phyloP scores from a whole-genome alignment of 768 basidiomycete genomes.

The Podaxis sp. region DNA sequence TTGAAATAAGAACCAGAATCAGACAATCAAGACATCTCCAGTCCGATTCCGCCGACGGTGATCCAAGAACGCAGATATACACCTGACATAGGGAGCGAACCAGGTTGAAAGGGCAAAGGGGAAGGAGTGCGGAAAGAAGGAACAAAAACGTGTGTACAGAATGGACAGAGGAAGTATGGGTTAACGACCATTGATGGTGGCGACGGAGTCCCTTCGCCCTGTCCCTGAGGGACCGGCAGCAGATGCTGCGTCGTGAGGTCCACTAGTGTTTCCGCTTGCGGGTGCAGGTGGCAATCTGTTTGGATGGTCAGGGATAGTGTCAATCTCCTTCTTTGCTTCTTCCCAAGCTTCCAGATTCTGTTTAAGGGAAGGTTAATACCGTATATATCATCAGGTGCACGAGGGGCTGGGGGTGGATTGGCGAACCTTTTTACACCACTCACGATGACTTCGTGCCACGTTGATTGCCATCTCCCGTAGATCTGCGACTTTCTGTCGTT shows the following conservation, averaged over 20 bases:
- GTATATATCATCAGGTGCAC: background rate
- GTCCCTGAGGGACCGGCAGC: conserved; percentile 27
- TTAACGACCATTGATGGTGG: conserved; percentile 65
- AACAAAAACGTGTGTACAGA: background rate
- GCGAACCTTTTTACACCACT: conserved; percentile 93
- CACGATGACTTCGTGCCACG: conserved; percentile 86
- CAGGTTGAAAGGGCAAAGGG: background rate
- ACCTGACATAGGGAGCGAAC: background rate
- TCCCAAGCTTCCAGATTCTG: conserved; percentile 98
- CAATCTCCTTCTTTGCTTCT: conserved; percentile 89
- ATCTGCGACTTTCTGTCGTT: conserved; percentile 98
- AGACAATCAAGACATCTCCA: background rate
- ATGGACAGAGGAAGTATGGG: background rate
- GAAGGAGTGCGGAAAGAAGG: no score
- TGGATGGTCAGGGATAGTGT: conserved; percentile 87
- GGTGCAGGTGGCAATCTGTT: conserved; percentile 54
- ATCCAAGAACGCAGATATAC: background rate
- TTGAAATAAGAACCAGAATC: background rate
- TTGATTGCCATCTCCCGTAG: conserved; percentile 89
- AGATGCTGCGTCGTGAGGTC: conserved; percentile 23
- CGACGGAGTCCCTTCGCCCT: conserved; percentile 58
- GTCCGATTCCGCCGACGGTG: background rate
- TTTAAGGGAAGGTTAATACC: background rate
- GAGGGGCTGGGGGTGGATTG: conserved; percentile 4
- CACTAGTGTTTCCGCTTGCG: conserved; percentile 17